These are phyloP conservation scores for Aquilaria malaccensis DNA, from an alignment of 345 rosid species.

Conservation along the genomic window DNA sequence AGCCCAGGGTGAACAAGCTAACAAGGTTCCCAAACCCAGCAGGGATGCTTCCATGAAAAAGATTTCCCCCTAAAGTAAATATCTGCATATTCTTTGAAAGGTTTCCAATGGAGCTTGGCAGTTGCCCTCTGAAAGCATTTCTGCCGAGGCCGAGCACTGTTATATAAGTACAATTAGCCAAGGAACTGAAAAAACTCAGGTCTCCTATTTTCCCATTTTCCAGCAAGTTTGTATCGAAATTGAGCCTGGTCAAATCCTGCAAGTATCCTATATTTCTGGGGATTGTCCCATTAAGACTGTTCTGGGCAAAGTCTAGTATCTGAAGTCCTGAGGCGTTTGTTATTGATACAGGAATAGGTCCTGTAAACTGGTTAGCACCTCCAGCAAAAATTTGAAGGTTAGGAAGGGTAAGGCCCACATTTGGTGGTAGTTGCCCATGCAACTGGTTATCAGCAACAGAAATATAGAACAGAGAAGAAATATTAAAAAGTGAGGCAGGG, in stretches of 20 bases:
- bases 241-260: constrained; percentile 13
- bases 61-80: constrained; percentile 4
- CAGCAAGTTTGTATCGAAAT: constrained; percentile 21
- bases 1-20: background rate
- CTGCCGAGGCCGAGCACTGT: constrained; percentile 9
- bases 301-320: constrained; percentile 18
- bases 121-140: constrained; percentile 21
- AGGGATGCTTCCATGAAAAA: constrained; percentile 16
- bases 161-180: constrained; percentile 20
- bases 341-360: constrained; percentile 18
- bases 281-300: constrained; percentile 5
- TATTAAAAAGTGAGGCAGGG: constrained; percentile 25
- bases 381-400: constrained; percentile 15
- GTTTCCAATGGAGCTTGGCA: constrained; percentile 14
- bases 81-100: background rate
- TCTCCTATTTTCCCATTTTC: constrained; percentile 16
- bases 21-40: constrained; percentile 12
- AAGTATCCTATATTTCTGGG: constrained; percentile 11
- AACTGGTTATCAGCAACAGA: constrained; percentile 20
- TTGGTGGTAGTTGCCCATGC: constrained; percentile 17
- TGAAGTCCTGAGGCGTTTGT: constrained; percentile 21
- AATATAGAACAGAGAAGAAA: constrained; percentile 15
- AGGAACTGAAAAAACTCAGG: constrained; percentile 20
- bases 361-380: constrained; percentile 22
- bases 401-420: constrained; percentile 14